phyloP scores from a whole-genome alignment of 2,329 filamentous ascomycete genomes.

The Beauveria bassiana region DNA sequence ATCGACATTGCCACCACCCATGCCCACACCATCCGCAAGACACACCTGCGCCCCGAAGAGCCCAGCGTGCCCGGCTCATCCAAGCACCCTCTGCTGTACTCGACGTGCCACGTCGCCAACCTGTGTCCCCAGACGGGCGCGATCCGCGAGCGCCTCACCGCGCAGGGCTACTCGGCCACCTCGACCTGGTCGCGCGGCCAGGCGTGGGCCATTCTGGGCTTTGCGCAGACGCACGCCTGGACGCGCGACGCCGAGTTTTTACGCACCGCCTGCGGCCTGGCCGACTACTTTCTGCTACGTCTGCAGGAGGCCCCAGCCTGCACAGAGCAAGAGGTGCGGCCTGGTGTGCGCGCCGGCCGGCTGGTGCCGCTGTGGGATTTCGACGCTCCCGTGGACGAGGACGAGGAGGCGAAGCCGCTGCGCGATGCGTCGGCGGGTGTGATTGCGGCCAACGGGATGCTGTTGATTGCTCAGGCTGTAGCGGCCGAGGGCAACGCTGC shows the following conservation, averaged over 20 bases:
- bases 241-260: conserved; percentile 35
- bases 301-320: conserved; percentile 22
- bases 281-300: conserved; percentile 38
- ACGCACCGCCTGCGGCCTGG: conserved; percentile 33
- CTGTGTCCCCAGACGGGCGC: conserved; percentile 31
- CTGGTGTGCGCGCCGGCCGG: conserved; percentile 10
- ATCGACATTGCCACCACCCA: conserved; percentile 30
- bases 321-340: conserved; percentile 16
- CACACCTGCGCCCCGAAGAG: conserved; percentile 30
- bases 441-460: conserved; percentile 35
- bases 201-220: conserved; percentile 41
- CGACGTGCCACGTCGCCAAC: conserved; percentile 38
- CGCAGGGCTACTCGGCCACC: conserved; percentile 36
- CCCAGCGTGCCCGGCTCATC: background rate
- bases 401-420: conserved; percentile 15
- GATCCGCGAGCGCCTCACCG: conserved; percentile 32
- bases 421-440: conserved; percentile 30
- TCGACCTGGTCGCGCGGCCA: conserved; percentile 44
- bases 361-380: conserved; percentile 26
- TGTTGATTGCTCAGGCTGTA: conserved; percentile 30
- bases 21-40: conserved; percentile 29
- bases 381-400: conserved; percentile 33
- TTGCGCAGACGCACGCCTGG: conserved; percentile 40
- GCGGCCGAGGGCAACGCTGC: conserved; percentile 11
- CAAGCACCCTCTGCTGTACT: conserved; percentile 15